These are phyloP conservation scores for Miscanthus sacchariflorus DNA, from an alignment of 202 grass and related monocot genomes.

Conservation along the genomic window DNA sequence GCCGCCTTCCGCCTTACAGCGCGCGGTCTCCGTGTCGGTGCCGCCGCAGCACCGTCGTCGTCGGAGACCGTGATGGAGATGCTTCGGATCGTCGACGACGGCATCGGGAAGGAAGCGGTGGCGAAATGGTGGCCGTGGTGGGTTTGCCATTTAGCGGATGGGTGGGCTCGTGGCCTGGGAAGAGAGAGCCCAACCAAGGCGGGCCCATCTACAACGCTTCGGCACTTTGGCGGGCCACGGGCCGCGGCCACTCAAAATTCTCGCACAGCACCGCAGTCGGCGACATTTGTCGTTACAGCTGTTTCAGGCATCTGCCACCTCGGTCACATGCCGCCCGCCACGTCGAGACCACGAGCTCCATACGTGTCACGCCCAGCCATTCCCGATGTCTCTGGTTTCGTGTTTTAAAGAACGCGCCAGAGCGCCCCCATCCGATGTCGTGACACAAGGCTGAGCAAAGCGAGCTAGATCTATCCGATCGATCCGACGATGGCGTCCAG, in stretches of 20 bases:
- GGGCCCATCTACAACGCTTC: neutral
- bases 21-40: slow-evolving; percentile 38
- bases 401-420: slow-evolving; percentile 22
- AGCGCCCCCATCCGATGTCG: neutral
- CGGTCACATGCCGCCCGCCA: slow-evolving; percentile 53
- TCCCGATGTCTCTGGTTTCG: neutral
- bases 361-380: slow-evolving; percentile 38
- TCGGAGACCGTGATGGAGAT: slow-evolving; percentile 87
- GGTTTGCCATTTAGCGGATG: slow-evolving; percentile 45
- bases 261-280: neutral
- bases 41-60: slow-evolving; percentile 65
- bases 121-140: slow-evolving; percentile 42
- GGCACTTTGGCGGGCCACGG: neutral
- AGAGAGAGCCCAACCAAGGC: neutral
- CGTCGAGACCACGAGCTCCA: slow-evolving; percentile 35
- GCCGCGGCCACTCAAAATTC: neutral
- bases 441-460: no score
- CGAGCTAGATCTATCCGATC: neutral
- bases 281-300: neutral
- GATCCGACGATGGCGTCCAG: slow-evolving; percentile 73
- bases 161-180: slow-evolving; percentile 39
- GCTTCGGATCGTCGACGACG: slow-evolving; percentile 73
- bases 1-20: slow-evolving; percentile 51
- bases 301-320: slow-evolving; percentile 33
- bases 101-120: slow-evolving; percentile 55